phyloP scores from a whole-genome alignment of 1,139 yeast genomes.

The Blastobotrys arbuscula region DNA sequence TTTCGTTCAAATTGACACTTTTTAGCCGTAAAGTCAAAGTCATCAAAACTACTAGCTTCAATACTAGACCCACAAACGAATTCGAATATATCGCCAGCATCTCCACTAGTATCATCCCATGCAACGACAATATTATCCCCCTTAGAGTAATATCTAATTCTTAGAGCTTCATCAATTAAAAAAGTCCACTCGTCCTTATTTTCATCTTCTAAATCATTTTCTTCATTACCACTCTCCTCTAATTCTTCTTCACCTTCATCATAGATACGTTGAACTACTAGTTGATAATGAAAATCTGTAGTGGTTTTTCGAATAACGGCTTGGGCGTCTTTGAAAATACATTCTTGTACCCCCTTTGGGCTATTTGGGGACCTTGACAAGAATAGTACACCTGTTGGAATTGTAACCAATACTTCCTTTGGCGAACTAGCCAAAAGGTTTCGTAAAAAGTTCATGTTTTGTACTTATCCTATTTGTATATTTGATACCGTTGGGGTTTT shows the following conservation, averaged over 20 bases:
- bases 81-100: conserved; percentile 79
- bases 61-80: conserved; percentile 67
- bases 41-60: conserved; percentile 50
- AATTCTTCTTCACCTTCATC: conserved; percentile 59
- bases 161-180: conserved; percentile 57
- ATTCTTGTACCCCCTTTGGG: conserved; percentile 83
- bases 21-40: conserved; percentile 58
- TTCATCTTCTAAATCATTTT: conserved; percentile 44
- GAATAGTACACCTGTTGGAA: conserved; percentile 77
- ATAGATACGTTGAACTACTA: conserved; percentile 63
- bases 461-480: background rate
- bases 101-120: conserved; percentile 84
- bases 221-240: conserved; percentile 55
- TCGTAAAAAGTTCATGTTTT: conserved; percentile 73
- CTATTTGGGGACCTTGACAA: conserved; percentile 69
- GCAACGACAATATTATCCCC: conserved; percentile 51
- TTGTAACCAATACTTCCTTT: conserved; percentile 61
- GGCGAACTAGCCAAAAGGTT: conserved; percentile 59
- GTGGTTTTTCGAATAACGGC: conserved; percentile 67
- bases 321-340: conserved; percentile 71
- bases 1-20: conserved; percentile 75
- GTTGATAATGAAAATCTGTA: conserved; percentile 60
- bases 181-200: conserved; percentile 62
- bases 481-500: background rate
- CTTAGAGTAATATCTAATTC: conserved; percentile 42